Evolutionary conservation across 192 early-diverging fungal genomes (phyloP), one percentile per base, ranked within the genome.

Genomic region (Ambispora gerdemannii): DNA sequence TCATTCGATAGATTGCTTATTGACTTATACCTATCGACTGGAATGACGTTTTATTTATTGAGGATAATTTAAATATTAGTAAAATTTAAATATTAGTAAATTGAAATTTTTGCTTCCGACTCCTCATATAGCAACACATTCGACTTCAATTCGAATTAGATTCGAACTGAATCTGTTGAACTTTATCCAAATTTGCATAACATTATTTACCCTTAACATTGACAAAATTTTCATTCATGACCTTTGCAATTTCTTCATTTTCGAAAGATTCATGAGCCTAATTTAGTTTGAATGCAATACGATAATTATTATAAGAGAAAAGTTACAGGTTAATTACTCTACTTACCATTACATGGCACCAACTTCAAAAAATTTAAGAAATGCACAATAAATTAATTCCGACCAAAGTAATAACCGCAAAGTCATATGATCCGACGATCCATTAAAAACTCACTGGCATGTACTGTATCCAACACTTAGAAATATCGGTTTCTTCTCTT

Each of bases 381-480:
- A 38, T 11, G 3, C 13, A 31, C 4, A 32, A 50, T 27, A 50
- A 20, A 50, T 25, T 30, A 27, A 32, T 32, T 43, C 38, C 38
- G 15, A 43, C 7, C 7, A 65, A 28, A 35, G 33, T 32, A 34
- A n/a, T 33, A 13, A 35, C 25, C 36, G 35, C n/a, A n/a, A n/a
- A n/a, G n/a, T n/a, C n/a, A n/a, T n/a, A n/a, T n/a, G n/a, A n/a
- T n/a, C n/a, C n/a, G n/a, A n/a, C n/a, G n/a, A n/a, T n/a, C n/a
- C n/a, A n/a, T n/a, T n/a, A n/a, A n/a, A n/a, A n/a, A 76, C 72
- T 69, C 74, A 80, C 76, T 88, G 86, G 73, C 86, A 88, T 24
- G 87, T 87, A 34, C 83, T 85, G 69, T 89, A 89, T 36, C 87
- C 87, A 17, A 89, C 78, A 67, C 84, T 87, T 13, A 89, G 67